Evolutionary conservation across 2,329 filamentous ascomycete genomes (phyloP), one percentile per base, ranked within the genome.

Genomic region (Ascochyta pisi): DNA sequence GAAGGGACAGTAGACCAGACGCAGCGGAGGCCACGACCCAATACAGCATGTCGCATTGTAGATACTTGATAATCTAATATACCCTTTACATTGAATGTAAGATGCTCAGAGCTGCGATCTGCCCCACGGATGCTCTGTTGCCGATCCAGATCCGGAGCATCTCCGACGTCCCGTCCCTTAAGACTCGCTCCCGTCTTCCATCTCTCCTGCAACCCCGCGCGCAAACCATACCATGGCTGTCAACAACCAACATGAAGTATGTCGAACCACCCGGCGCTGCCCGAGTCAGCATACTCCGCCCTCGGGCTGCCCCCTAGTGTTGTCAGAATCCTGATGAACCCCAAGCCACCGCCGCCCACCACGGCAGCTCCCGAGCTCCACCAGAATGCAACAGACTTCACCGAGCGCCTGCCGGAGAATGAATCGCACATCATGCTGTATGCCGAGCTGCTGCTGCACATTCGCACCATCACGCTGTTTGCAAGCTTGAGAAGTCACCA

Each of bases 381-480:
- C 22, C 67, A 74, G 50, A 64, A 62, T 51, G 62, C 61, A 23
- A 63, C 62, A 39, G 60, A 66, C 48, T 61, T 61, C 33, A 58
- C 56, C 29, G 50, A 61, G 24, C 64, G 63, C n/a, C 65, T 73
- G 35, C 60, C 62, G 19, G 62, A 64, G 26, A 71, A 73, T 60
- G 66, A 73, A 46, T 64, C 68, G 15, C 64, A 62, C 34, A 76
- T 76, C 41, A 65, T 64, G 15, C 75, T 88, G 13, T 86, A 88
- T 61, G 83, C 84, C 23, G 86, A 88, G 69, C 78, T 86, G 15
- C 75, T 88, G 34, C 79, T 84, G 33, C 82, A 88, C 60, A 86
- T 88, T 58, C 82, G 83, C 38, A 84, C 86, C 57, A 76, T 86
- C 38, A 84, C 83, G 3, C 76, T 88, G 15, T 82, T 85, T 61